Evolutionary conservation across 768 basidiomycete genomes (phyloP).

Genomic region (Solioccasus polychromus): DNA sequence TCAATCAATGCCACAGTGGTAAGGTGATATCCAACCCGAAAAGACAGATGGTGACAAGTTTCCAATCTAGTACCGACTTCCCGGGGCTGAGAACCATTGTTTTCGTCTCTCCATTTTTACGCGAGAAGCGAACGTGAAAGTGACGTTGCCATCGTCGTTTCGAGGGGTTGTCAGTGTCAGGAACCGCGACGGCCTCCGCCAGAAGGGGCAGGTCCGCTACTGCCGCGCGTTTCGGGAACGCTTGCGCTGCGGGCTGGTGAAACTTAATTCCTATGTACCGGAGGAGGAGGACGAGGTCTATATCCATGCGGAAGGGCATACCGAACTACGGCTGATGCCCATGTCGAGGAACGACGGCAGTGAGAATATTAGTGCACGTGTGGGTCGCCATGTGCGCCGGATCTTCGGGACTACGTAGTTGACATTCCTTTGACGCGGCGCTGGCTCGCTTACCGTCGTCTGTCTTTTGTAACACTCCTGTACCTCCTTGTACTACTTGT

Average conservation of each 20-base stretch:
- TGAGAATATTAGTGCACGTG: slow-evolving; percentile 17
- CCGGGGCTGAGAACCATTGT: slow-evolving; percentile 25
- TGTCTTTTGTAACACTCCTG: neutral
- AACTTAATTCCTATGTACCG: slow-evolving; percentile 11
- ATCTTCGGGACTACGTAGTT: slow-evolving; percentile 20
- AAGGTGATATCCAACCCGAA: slow-evolving; percentile 5
- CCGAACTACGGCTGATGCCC: slow-evolving; percentile 19
- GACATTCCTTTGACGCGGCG: slow-evolving; percentile 2
- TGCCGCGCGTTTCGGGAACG: slow-evolving; percentile 25
- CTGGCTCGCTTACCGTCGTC: slow-evolving; percentile 14
- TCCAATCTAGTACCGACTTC: slow-evolving; percentile 21
- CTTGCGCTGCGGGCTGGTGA: slow-evolving; percentile 22
- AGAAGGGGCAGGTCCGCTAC: slow-evolving; percentile 15
- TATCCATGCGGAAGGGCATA: slow-evolving; percentile 28
- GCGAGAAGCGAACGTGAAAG: slow-evolving; percentile 28
- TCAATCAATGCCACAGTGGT: slow-evolving; percentile 26
- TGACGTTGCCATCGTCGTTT: slow-evolving; percentile 26
- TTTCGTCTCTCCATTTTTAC: slow-evolving; percentile 31
- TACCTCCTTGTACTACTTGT: neutral
- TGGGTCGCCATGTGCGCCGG: slow-evolving; percentile 29
- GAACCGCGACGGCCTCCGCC: slow-evolving; percentile 9
- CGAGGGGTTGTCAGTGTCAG: slow-evolving; percentile 28
- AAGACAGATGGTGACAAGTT: neutral
- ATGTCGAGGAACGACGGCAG: slow-evolving; percentile 5
- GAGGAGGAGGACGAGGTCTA: slow-evolving; percentile 30